phyloP scores from a whole-genome alignment of 2,329 filamentous ascomycete genomes.

The Plenodomus tracheiphilus region DNA sequence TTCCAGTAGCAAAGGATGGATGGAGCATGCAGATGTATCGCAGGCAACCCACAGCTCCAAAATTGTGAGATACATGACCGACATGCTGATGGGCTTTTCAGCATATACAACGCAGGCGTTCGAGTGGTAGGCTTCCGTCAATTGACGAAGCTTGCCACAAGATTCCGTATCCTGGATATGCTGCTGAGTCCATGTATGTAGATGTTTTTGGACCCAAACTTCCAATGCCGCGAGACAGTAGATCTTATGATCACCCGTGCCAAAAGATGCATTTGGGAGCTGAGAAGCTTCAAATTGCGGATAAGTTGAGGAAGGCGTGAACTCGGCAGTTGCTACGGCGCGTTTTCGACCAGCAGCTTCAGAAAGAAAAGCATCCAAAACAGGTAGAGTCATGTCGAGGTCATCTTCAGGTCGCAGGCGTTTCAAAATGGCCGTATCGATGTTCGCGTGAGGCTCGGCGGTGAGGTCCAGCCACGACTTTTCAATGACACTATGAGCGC shows the following conservation, averaged over 20 bases:
- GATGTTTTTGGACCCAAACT: slow-evolving; percentile 49
- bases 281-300: slow-evolving; percentile 6
- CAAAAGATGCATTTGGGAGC: slow-evolving; percentile 9
- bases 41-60: slow-evolving; percentile 63
- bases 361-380: slow-evolving; percentile 21
- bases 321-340: slow-evolving; percentile 1
- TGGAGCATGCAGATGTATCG: slow-evolving; percentile 51
- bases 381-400: slow-evolving; percentile 18
- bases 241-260: slow-evolving; percentile 13
- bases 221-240: slow-evolving; percentile 29
- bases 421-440: slow-evolving; percentile 4
- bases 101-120: too few relatives aligned
- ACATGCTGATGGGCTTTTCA: too few relatives aligned
- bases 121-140: too few relatives aligned
- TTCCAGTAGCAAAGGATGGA: slow-evolving; percentile 47
- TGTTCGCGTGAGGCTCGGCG: slow-evolving; percentile 1
- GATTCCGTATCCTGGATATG: neutral
- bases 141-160: too few relatives aligned
- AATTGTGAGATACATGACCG: slow-evolving; percentile 56
- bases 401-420: slow-evolving; percentile 17
- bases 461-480: slow-evolving; percentile 12
- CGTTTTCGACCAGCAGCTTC: slow-evolving; percentile 6
- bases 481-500: slow-evolving; percentile 12
- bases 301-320: slow-evolving; percentile 12
- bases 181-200: slow-evolving; percentile 24